Conservation (phyloP, 805 yeast species). For the Schwanniomyces polymorphus region DNA sequence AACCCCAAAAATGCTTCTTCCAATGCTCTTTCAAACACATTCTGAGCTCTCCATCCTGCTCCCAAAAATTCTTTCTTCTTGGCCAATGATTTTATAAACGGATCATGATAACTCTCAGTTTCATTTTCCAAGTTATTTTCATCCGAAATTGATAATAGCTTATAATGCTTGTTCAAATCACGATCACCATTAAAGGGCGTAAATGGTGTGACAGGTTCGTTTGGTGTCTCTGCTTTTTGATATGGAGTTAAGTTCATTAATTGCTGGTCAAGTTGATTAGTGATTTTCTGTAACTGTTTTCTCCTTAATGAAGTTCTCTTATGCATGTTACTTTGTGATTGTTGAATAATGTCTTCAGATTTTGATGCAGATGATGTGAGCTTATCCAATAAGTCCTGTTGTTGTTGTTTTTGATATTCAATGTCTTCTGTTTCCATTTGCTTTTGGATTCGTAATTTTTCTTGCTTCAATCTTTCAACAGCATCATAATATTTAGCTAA, state of each 20-base stretch:
- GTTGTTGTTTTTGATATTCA: constrained; percentile 40
- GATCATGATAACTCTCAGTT: constrained; percentile 41
- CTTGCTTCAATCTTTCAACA: constrained; percentile 54
- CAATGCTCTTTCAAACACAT: constrained; percentile 71
- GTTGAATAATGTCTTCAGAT: constrained; percentile 41
- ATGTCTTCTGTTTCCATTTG: constrained; percentile 50
- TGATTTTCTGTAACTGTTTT: constrained; percentile 57
- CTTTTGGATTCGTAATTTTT: constrained; percentile 65
- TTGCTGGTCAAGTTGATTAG: constrained; percentile 51
- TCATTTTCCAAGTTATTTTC: constrained; percentile 18
- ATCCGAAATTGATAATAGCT: constrained; percentile 31
- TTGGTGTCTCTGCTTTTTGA: constrained; percentile 15
- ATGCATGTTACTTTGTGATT: constrained; percentile 39
- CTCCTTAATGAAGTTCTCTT: constrained; percentile 68
- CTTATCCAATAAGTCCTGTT: constrained; percentile 41
- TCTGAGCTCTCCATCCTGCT: constrained; percentile 76
- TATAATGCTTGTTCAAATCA: constrained; percentile 53
- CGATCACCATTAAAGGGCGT: constrained; percentile 95
- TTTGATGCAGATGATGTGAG: constrained; percentile 30
- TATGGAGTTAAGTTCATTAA: constrained; percentile 29
- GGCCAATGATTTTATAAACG: constrained; percentile 49
- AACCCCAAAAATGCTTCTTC: constrained; percentile 90
- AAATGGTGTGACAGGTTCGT: constrained; percentile 54
- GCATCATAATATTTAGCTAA: constrained; percentile 64
- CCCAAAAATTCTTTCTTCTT: constrained; percentile 72